Evolutionary conservation across 2,329 filamentous ascomycete genomes (phyloP).

Genomic region (Coniosporium tulheliwenetii): DNA sequence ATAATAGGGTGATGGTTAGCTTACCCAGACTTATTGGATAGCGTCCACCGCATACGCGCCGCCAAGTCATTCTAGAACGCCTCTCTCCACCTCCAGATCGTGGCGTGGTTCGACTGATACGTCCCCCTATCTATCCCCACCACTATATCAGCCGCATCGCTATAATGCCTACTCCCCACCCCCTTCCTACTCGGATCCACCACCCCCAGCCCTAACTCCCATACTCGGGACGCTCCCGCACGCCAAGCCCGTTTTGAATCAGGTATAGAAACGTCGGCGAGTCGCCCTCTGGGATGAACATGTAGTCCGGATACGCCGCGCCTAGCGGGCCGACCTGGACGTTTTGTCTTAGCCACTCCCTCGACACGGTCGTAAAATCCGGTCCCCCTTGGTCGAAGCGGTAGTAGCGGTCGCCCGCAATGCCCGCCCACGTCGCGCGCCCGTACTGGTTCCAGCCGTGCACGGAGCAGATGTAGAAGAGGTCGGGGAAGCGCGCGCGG

Average conservation of each 20-base stretch:
- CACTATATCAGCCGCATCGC: conserved; percentile 17
- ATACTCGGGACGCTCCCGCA: conserved; percentile 26
- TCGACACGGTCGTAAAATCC: conserved; percentile 28
- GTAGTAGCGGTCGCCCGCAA: conserved; percentile 31
- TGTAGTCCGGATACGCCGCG: conserved; percentile 22
- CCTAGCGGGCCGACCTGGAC: conserved; percentile 33
- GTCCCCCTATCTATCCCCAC: conserved; percentile 11
- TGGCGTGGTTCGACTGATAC: conserved; percentile 25
- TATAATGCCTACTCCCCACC: conserved; percentile 17
- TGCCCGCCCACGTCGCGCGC: conserved; percentile 38
- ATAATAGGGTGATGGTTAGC: too few species aligned
- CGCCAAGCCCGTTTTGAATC: conserved; percentile 30
- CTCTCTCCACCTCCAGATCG: conserved; percentile 33
- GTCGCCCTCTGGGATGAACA: conserved; percentile 35
- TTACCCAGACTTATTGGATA: too few species aligned
- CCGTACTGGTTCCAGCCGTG: conserved; percentile 40
- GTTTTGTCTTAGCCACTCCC: conserved; percentile 35
- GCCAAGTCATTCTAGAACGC: conserved; percentile 34
- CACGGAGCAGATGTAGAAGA: conserved; percentile 37
- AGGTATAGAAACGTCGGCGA: conserved; percentile 33
- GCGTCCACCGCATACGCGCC: too few species aligned
- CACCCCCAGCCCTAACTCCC: conserved; percentile 34
- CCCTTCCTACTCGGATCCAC: conserved; percentile 16
- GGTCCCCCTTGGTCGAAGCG: conserved; percentile 30
- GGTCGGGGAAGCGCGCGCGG: conserved; percentile 31